Conservation (phyloP, 352 stramenopile genomes). For the Albugo candida region DNA sequence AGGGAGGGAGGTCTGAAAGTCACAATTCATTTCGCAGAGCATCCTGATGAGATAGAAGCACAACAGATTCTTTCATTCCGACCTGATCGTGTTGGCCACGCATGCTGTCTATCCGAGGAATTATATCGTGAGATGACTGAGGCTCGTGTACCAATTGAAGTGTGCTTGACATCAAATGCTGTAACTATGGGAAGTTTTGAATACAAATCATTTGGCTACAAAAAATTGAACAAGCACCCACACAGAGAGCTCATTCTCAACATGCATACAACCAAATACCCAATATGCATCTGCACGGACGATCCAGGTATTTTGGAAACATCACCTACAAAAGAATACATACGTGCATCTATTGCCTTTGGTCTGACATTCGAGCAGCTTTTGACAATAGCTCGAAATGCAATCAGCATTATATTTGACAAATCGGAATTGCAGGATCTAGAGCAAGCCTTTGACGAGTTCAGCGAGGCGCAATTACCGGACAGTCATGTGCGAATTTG, state of each 20-base stretch:
- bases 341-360: constrained; percentile 61
- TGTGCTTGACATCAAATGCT: constrained; percentile 88
- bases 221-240: constrained; percentile 63
- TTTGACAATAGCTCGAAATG: constrained; percentile 18
- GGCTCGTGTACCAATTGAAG: constrained; percentile 77
- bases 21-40: constrained; percentile 85
- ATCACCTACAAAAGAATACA: constrained; percentile 73
- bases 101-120: constrained; percentile 54
- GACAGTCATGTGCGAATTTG: no score
- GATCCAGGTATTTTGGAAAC: constrained; percentile 86
- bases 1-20: constrained; percentile 59
- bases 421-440: constrained; percentile 13
- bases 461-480: background rate
- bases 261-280: constrained; percentile 19
- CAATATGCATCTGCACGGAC: constrained; percentile 84
- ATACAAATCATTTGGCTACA: constrained; percentile 12
- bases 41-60: constrained; percentile 69
- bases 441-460: constrained; percentile 10
- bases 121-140: constrained; percentile 49
- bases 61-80: constrained; percentile 68
- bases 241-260: constrained; percentile 34
- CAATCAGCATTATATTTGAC: constrained; percentile 47
- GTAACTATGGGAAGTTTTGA: constrained; percentile 79
- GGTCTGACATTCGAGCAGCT: constrained; percentile 26
- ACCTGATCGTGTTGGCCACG: constrained; percentile 84